These are phyloP conservation scores for Ilyonectria robusta DNA, from an alignment of 2,329 filamentous ascomycete genomes.

Conservation along the genomic window DNA sequence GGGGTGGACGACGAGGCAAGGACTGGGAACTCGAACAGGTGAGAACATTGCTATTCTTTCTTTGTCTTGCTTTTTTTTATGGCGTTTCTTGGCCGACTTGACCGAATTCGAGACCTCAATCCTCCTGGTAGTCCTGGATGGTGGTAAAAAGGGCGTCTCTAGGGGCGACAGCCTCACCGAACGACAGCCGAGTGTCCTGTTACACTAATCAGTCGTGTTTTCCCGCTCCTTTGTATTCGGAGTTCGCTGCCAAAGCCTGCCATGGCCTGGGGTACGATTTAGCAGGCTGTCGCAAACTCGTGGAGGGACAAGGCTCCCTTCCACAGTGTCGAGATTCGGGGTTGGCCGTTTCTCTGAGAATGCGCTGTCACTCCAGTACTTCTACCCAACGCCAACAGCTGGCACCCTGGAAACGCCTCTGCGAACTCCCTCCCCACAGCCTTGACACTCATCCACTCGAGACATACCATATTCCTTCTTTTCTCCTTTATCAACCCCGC, in stretches of 20 bases:
- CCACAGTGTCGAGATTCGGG: conserved; percentile 20
- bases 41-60: conserved; percentile 50
- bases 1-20: conserved; percentile 81
- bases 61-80: conserved; percentile 11
- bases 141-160: neutral
- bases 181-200: neutral
- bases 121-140: conserved; percentile 14
- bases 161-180: neutral
- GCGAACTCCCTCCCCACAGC: neutral
- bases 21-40: conserved; percentile 90
- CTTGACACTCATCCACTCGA: neutral
- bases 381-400: conserved; percentile 12
- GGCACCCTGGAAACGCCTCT: neutral
- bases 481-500: conserved; percentile 8
- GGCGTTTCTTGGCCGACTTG: neutral
- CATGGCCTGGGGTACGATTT: neutral
- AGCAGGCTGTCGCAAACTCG: neutral
- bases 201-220: neutral
- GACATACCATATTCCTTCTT: neutral
- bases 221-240: neutral
- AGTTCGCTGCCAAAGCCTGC: neutral
- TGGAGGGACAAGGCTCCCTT: conserved; percentile 12
- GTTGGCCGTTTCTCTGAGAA: conserved; percentile 20
- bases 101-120: neutral
- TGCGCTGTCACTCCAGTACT: conserved; percentile 26